A percentile compares a stretch with the other conserved stretches of the same genome.
phyloP scores from a whole-genome alignment of 148 eudicot genomes.

The Dianthus caryophyllus region DNA sequence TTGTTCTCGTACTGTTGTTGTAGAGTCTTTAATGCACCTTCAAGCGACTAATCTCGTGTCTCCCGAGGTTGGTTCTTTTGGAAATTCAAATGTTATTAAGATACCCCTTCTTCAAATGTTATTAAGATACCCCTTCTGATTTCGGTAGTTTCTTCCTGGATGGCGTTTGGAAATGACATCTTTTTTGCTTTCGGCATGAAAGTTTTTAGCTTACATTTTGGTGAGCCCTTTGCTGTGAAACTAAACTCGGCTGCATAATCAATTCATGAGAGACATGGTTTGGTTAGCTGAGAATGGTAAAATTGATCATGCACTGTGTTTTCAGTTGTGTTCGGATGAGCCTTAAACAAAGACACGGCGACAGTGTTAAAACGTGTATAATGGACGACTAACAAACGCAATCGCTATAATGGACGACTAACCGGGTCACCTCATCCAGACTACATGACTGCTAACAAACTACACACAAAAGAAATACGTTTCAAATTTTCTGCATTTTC shows the following conservation, averaged over 20 bases:
- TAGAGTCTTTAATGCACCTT: slow-evolving; percentile 21
- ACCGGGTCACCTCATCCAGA: too few relatives aligned
- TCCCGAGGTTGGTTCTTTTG: not conserved
- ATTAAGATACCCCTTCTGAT: not conserved
- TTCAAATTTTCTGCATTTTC: not conserved
- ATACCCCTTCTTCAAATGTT: too few relatives aligned
- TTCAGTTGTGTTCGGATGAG: not conserved
- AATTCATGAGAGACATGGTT: too few relatives aligned
- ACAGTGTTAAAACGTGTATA: not conserved
- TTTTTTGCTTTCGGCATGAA: too few relatives aligned
- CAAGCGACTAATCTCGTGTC: slow-evolving; percentile 7
- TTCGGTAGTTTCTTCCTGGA: not conserved
- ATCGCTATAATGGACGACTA: too few relatives aligned
- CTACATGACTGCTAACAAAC: too few relatives aligned
- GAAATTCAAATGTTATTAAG: not conserved
- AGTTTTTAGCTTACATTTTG: not conserved
- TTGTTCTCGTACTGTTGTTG: slow-evolving; percentile 2
- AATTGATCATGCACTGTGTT: not conserved
- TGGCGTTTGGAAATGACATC: not conserved
- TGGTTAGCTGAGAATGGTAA: too few relatives aligned
- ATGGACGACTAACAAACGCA: too few relatives aligned
- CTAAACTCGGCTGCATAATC: not conserved
- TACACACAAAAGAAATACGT: not conserved
- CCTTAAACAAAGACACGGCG: not conserved
- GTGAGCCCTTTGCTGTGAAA: not conserved